Evolutionary conservation across 441 rosid species (phyloP).

Genomic region (Gossypium davidsonii): DNA sequence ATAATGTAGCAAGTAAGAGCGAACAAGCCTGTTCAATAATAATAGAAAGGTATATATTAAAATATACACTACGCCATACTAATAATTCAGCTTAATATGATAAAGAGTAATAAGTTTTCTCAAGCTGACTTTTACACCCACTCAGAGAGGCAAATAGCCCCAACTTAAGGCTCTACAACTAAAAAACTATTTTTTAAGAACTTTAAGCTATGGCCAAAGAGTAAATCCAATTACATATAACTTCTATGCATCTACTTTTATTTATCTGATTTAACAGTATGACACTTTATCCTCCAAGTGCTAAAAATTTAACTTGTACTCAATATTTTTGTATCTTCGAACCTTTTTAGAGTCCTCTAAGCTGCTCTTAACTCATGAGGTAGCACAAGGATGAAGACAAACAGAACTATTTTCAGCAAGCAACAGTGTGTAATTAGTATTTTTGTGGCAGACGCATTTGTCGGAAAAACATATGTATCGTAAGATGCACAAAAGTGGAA

Average conservation of each 20-base stretch:
- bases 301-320: background rate
- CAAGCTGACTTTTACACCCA: background rate
- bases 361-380: background rate
- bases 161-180: background rate
- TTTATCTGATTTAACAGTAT: background rate
- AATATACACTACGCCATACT: no score
- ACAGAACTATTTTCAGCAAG: background rate
- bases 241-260: background rate
- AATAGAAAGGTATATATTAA: background rate
- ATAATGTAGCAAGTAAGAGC: slow-evolving; percentile 79
- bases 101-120: background rate
- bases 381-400: background rate
- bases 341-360: background rate
- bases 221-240: background rate
- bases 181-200: background rate
- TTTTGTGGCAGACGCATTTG: no score
- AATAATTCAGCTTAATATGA: background rate
- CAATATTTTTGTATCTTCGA: background rate
- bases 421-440: background rate
- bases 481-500: no score
- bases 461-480: no score
- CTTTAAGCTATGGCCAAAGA: background rate
- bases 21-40: slow-evolving; percentile 58
- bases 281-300: background rate
- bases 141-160: background rate